A percentile compares a stretch with the other conserved stretches of the same genome.
phyloP scores from a whole-genome alignment of 768 basidiomycete species.

The Lactarius psammicola region DNA sequence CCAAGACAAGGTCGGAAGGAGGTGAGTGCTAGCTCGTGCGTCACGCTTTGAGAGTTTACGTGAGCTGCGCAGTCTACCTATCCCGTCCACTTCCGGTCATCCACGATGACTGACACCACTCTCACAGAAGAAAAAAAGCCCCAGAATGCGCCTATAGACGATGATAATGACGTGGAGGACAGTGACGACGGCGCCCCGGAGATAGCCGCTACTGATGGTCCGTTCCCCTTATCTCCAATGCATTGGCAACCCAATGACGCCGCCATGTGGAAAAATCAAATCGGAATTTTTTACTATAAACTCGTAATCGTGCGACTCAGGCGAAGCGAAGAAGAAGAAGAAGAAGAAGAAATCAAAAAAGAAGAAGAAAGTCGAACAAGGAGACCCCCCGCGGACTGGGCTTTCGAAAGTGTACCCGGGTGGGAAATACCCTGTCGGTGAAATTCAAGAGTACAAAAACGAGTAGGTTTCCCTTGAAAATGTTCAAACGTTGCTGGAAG shows the following conservation, averaged over 20 bases:
- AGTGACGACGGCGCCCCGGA: slow-evolving; percentile 37
- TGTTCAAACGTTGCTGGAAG: background rate
- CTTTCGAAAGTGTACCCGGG: slow-evolving; percentile 84
- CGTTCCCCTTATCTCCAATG: slow-evolving; percentile 29
- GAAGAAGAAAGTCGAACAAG: slow-evolving; percentile 75
- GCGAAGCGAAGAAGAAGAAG: slow-evolving; percentile 77
- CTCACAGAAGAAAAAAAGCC: slow-evolving; percentile 26
- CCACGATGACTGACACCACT: slow-evolving; percentile 21
- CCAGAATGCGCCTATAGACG: slow-evolving; percentile 18
- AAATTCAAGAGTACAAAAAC: slow-evolving; percentile 87
- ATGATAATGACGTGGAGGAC: slow-evolving; percentile 34
- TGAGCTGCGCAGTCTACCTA: slow-evolving; percentile 8
- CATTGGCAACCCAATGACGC: background rate
- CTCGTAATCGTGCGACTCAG: slow-evolving; percentile 27
- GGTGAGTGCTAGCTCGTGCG: background rate
- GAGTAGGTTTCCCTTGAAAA: slow-evolving; percentile 58
- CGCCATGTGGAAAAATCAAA: background rate
- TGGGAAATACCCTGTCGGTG: slow-evolving; percentile 88
- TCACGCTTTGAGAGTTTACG: slow-evolving; percentile 11
- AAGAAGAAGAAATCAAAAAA: slow-evolving; percentile 93
- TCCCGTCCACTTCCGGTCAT: slow-evolving; percentile 5
- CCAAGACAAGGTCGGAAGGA: background rate
- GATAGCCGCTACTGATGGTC: slow-evolving; percentile 34
- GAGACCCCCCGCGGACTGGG: slow-evolving; percentile 89
- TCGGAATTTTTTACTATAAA: background rate